Base-by-base conservation (phyloP, 176 grass and related monocot genomes). In the Avena sativa region DNA sequence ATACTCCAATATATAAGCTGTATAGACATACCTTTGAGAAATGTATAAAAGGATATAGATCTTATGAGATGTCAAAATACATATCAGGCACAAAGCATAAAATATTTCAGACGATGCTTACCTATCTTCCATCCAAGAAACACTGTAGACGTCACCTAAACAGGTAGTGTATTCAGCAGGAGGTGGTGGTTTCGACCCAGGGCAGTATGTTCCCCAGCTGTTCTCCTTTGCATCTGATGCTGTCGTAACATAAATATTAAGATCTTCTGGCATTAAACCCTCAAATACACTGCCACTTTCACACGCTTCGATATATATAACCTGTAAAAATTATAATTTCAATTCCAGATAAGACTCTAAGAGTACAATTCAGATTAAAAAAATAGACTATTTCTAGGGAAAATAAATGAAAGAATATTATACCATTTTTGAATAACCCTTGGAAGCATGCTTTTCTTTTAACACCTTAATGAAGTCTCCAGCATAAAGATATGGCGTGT, bases 71-170 rank as follows among this genome's bases (percentile, higher is more conserved):
- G 4, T 20, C 25, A 62, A 13, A 69, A 79, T 15, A 71, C 49
- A 71, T 21, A 70, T 71, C 68, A 71, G 14, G 50, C 36, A 34
- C 1, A 0, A 0, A 9, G 17, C 19, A 76, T 74, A 87, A 30
- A 11, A 79, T 6, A 56, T 66, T 63, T 56, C 23, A 68, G n/a
- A 86, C 30, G 69, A 44, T 40, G 17, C 12, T 50, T 83, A 98
- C 96, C 96, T 98, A 55, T 98, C 96, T 86, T 98, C 96, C 93
- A 98, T 94, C 96, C 96, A 98, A 86, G 96, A 73, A 84, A 98
- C 84, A 77, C 96, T 98, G 79, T 98, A 98, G 81, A 94, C 40
- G 68, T 98, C 96, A 50, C 96, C 96, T 57, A 98, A 87, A 71
- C 96, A 98, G 38, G 93, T 95, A 25, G 77, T 80, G 87, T 87